Conservation (phyloP, 345 rosid species). For the Kandelia obovata region DNA sequence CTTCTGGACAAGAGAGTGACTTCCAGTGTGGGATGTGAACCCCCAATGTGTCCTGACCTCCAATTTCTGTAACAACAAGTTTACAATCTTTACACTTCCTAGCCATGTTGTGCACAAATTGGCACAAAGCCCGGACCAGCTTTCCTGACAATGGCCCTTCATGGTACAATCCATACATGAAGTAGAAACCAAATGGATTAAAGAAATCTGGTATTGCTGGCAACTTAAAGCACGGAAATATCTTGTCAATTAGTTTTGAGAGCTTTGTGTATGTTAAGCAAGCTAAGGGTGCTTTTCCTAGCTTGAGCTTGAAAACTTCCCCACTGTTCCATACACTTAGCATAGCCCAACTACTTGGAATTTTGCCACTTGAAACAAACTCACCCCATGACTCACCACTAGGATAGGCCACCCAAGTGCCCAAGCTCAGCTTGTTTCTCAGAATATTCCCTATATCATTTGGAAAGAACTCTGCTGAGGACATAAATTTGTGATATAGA, state of each 20-base stretch:
- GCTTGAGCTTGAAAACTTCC: constrained; percentile 57
- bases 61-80: constrained; percentile 62
- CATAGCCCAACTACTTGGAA: constrained; percentile 64
- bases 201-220: constrained; percentile 55
- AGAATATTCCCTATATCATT: constrained; percentile 53
- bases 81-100: constrained; percentile 45
- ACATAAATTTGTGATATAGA: constrained; percentile 45
- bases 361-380: constrained; percentile 17
- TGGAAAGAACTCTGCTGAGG: constrained; percentile 63
- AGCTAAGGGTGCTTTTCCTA: constrained; percentile 56
- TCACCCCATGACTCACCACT: constrained; percentile 28
- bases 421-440: constrained; percentile 58
- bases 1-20: constrained; percentile 69
- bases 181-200: constrained; percentile 67
- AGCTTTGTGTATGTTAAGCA: constrained; percentile 47
- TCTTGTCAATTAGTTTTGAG: constrained; percentile 38
- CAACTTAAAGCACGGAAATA: constrained; percentile 48
- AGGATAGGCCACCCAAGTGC: constrained; percentile 75
- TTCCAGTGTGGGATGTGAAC: constrained; percentile 68
- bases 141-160: constrained; percentile 59
- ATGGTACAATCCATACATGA: constrained; percentile 60
- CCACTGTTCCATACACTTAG: constrained; percentile 81
- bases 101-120: constrained; percentile 65
- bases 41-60: constrained; percentile 33
- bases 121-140: constrained; percentile 51